phyloP scores from a whole-genome alignment of 257 asterid species.

The Paulownia fortunei region DNA sequence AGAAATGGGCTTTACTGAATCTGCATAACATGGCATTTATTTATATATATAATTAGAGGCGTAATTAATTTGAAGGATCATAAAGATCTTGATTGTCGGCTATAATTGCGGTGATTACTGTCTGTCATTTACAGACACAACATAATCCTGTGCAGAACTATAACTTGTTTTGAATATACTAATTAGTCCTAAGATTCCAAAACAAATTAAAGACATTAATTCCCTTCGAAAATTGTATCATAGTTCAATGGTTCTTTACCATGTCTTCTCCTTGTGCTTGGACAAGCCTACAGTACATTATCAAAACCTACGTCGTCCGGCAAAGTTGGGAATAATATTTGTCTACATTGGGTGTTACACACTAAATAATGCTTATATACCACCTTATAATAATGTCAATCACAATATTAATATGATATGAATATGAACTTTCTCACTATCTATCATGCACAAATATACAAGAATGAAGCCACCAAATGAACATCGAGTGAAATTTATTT shows the following conservation, averaged over 20 bases:
- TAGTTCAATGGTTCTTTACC: conserved; percentile 27
- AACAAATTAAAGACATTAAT: conserved; percentile 40
- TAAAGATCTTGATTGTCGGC: conserved; percentile 55
- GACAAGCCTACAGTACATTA: conserved; percentile 16
- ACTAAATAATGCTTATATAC: too few relatives aligned
- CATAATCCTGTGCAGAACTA: conserved; percentile 39
- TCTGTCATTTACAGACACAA: conserved; percentile 45
- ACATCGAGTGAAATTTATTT: too few relatives aligned
- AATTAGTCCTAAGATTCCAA: conserved; percentile 49
- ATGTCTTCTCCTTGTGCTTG: conserved; percentile 29
- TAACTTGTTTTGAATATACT: conserved; percentile 33
- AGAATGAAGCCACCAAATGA: too few relatives aligned
- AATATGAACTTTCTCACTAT: too few relatives aligned
- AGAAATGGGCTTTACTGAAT: conserved; percentile 36
- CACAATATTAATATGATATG: too few relatives aligned
- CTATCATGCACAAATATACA: too few relatives aligned
- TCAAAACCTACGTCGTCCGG: background rate
- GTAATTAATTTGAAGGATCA: conserved; percentile 29
- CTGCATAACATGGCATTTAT: conserved; percentile 21
- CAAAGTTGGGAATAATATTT: background rate
- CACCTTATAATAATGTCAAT: background rate
- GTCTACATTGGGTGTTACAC: too few relatives aligned
- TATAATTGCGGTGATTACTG: conserved; percentile 45
- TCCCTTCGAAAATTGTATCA: conserved; percentile 35
- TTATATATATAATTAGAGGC: conserved; percentile 3